Conservation (phyloP, 345 rosid species). For the Murraya paniculata region DNA sequence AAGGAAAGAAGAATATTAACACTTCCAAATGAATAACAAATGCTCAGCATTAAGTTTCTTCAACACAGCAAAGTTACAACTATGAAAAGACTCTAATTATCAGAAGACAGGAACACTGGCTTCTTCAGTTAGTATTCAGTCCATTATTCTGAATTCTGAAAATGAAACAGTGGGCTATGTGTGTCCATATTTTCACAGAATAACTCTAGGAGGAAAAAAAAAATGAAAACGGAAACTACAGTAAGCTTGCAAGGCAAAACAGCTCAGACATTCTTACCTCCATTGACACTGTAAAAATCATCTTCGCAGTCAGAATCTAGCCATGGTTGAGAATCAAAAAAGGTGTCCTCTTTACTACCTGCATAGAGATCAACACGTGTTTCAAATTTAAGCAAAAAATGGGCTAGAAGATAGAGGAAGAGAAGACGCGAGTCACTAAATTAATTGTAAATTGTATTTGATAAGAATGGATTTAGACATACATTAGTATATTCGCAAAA, state of each 20-base stretch:
- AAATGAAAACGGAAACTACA: not conserved
- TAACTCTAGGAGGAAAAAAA: not conserved
- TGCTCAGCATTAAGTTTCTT: not conserved
- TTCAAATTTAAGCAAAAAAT: not conserved
- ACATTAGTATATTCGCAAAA: not conserved
- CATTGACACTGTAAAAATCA: conserved; percentile 87
- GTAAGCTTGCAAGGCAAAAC: not conserved
- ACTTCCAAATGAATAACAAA: not conserved
- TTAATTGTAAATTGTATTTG: not conserved
- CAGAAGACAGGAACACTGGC: not conserved
- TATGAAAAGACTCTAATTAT: not conserved
- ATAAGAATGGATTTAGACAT: not conserved
- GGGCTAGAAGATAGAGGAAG: not conserved
- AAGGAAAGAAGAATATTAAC: not conserved
- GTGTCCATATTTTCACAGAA: not conserved
- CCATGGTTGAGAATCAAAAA: conserved; percentile 80
- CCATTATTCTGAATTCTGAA: not conserved
- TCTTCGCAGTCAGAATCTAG: conserved; percentile 89
- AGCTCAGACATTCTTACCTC: conserved; percentile 52
- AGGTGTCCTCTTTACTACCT: conserved; percentile 83
- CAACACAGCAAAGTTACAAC: not conserved
- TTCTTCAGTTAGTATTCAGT: not conserved
- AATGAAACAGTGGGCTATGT: not conserved
- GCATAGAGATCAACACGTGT: conserved; percentile 19
- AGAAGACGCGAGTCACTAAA: not conserved